Conservation (phyloP, 2,329 filamentous ascomycete species). For the Coniochaeta ligniaria region DNA sequence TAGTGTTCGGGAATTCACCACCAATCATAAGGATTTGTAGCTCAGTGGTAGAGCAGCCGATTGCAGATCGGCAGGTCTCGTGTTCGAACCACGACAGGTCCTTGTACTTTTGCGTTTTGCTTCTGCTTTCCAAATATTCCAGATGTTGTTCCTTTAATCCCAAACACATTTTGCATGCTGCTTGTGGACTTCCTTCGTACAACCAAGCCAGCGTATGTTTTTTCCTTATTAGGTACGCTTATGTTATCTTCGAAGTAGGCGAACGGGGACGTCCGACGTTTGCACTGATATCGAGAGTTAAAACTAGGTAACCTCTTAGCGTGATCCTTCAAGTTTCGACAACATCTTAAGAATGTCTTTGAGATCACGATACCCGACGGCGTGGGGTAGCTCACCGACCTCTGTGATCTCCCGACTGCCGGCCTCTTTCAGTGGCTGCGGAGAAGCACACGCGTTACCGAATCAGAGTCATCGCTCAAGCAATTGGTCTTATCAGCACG, state of each 20-base stretch:
- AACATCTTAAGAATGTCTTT: not conserved
- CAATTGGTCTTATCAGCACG: not conserved
- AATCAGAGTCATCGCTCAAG: not conserved
- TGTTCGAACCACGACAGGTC: not conserved
- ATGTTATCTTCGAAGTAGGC: no score
- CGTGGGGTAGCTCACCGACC: not conserved
- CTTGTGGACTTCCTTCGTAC: no score
- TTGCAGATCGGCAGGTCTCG: not conserved
- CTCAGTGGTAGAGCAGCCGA: not conserved
- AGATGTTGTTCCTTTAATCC: not conserved
- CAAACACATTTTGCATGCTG: no score
- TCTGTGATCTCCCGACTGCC: not conserved
- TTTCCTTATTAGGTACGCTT: no score
- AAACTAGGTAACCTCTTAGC: not conserved
- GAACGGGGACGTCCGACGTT: no score
- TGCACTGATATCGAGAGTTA: no score
- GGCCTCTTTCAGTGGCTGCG: not conserved
- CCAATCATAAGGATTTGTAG: not conserved
- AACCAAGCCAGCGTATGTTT: no score
- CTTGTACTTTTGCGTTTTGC: not conserved
- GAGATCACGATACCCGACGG: not conserved
- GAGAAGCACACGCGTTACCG: not conserved
- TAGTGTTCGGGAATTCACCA: no score
- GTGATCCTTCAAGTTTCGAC: not conserved
- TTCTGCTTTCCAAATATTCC: not conserved